These are phyloP conservation scores for Paspalum notatum DNA, from an alignment of 176 grass and related monocot genomes.

Conservation along the genomic window DNA sequence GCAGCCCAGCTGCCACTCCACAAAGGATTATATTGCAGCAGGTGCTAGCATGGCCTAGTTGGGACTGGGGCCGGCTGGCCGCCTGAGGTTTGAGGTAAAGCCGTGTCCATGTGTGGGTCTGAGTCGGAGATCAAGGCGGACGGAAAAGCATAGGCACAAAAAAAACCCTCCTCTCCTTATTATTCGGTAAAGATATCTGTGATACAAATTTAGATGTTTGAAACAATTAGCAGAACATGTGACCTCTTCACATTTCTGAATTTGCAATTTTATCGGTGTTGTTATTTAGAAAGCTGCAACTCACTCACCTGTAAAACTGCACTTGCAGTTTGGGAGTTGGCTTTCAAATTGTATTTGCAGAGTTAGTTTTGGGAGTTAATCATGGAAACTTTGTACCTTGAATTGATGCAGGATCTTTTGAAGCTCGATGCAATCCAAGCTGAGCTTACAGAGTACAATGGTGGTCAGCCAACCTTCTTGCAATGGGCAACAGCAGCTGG, in stretches of 20 bases:
- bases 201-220: background rate
- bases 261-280: background rate
- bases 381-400: conserved; percentile 23
- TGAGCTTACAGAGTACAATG: conserved; percentile 52
- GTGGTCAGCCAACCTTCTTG: conserved; percentile 62
- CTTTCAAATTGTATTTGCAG: background rate
- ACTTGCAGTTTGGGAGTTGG: background rate
- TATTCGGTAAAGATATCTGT: too few relatives aligned
- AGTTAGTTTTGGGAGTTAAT: conserved; percentile 22
- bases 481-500: conserved; percentile 80
- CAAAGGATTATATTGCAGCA: too few relatives aligned
- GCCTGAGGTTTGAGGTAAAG: too few relatives aligned
- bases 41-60: too few relatives aligned
- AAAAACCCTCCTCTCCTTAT: too few relatives aligned
- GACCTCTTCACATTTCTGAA: conserved; percentile 13
- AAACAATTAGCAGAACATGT: background rate
- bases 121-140: too few relatives aligned
- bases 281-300: background rate
- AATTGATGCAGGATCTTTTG: conserved; percentile 67
- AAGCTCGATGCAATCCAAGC: conserved; percentile 64
- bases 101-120: too few relatives aligned
- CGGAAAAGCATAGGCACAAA: too few relatives aligned
- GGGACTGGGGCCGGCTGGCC: too few relatives aligned
- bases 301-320: background rate
- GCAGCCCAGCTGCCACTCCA: too few relatives aligned